Base-by-base conservation (phyloP, 106 monocot species). In the Acorus gramineus region DNA sequence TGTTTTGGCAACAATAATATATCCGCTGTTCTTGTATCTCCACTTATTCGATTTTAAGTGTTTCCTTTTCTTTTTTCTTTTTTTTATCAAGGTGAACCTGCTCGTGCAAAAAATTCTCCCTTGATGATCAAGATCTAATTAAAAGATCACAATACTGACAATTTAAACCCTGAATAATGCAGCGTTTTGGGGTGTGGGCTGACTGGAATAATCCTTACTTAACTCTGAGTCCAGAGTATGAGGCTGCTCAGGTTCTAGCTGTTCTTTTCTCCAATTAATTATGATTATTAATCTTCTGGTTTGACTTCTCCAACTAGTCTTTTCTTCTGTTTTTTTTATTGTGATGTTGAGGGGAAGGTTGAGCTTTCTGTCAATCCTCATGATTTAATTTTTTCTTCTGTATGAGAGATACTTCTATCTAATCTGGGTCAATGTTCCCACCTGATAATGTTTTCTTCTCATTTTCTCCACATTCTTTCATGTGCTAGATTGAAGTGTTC, bases 151-250 rank as follows among this genome's bases (percentile, higher is more conserved):
- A 28, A 28, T 28, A 28, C 28, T 28, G 28, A 28, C 28, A 28
- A 28, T 28, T 28, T 28, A 28, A 28, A 28, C 28, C 28, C 28
- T 28, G 28, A 28, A 28, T 28, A 28, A 28, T 28, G 65, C 85
- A 98, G 96, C 84, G 91, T 13, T 91, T 68, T 81, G 96, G 96
- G 49, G 77, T 98, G 64, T 98, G 96, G 96, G 96, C 91, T 49
- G 91, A 98, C 66, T 98, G 96, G 96, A 71, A 79, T 3, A 85
- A 73, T 70, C 85, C 87, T 48, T 98, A 98, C 73, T 71, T 98
- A 81, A 98, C 96, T 8, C 96, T 98, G 69, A 77, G 76, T 62
- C 96, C 96, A 56, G 87, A 98, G 53, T 98, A 98, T 88, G 96
- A 98, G 85, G 96, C 96, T 74, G 82, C 91, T 67, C 96, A 98